A percentile compares a stretch with the other conserved stretches of the same genome.
Evolutionary conservation across 2,329 filamentous ascomycete species (phyloP).

Genomic region (Tothia fuscella): DNA sequence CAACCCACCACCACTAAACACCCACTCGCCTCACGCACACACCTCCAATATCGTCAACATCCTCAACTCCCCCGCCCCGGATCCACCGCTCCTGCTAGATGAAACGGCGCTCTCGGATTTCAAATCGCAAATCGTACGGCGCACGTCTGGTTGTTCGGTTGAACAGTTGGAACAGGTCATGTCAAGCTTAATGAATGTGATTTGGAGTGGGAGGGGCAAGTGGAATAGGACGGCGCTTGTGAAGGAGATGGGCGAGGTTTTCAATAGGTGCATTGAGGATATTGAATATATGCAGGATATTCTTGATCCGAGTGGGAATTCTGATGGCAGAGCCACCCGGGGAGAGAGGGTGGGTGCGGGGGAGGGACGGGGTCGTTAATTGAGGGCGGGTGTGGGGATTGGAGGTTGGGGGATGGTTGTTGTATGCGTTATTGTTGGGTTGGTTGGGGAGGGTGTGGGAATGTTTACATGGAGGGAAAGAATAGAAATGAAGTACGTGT

Average conservation of each 20-base stretch:
- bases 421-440: too few relatives aligned
- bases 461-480: too few relatives aligned
- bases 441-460: too few relatives aligned
- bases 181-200: constrained; percentile 75
- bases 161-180: constrained; percentile 95
- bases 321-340: too few relatives aligned
- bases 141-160: constrained; percentile 68
- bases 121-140: constrained; percentile 49
- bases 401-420: too few relatives aligned
- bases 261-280: background rate
- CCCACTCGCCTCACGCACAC: background rate
- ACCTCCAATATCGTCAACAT: constrained; percentile 1
- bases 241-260: background rate
- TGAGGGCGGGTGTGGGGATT: too few relatives aligned
- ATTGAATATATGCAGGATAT: background rate
- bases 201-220: constrained; percentile 69
- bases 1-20: too few relatives aligned
- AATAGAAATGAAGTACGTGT: too few relatives aligned
- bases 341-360: too few relatives aligned
- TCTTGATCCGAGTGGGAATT: background rate
- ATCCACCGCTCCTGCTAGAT: constrained; percentile 31
- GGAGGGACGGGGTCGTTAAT: too few relatives aligned
- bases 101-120: constrained; percentile 43
- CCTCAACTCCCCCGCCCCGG: constrained; percentile 7
- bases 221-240: constrained; percentile 55